These are phyloP conservation scores for Arctium lappa DNA, from an alignment of 129 eudicot species.

Conservation along the genomic window DNA sequence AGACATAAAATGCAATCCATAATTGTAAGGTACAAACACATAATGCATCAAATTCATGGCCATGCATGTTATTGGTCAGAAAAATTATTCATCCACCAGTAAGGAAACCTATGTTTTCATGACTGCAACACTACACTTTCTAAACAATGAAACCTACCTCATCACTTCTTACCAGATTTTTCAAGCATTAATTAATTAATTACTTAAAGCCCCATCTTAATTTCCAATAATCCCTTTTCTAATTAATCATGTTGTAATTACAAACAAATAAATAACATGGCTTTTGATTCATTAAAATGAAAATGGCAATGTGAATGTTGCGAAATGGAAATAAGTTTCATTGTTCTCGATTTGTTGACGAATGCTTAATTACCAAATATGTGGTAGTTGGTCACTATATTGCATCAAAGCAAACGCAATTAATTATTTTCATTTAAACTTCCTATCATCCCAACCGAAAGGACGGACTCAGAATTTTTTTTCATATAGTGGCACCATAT, in stretches of 20 bases:
- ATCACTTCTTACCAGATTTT: conserved; percentile 18
- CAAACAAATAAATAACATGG: neutral
- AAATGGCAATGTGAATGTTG: no score
- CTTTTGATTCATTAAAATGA: neutral
- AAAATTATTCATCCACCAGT: neutral
- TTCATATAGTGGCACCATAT: no score
- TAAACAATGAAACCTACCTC: neutral
- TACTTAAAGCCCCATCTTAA: neutral
- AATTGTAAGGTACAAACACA: neutral
- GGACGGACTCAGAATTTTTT: no score
- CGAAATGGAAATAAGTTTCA: no score
- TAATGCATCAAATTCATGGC: conserved; percentile 5
- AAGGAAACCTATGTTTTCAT: conserved; percentile 12
- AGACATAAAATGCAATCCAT: neutral
- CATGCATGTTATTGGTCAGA: neutral
- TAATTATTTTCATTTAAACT: no score
- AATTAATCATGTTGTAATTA: neutral
- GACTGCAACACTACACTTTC: conserved; percentile 13
- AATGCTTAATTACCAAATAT: no score
- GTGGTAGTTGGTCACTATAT: no score
- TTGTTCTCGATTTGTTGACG: no score
- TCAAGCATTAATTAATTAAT: conserved; percentile 4
- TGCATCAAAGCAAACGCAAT: no score
- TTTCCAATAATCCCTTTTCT: neutral
- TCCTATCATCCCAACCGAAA: no score